phyloP scores from a whole-genome alignment of 164 flowering plant genomes.

The Pachysandra terminalis region DNA sequence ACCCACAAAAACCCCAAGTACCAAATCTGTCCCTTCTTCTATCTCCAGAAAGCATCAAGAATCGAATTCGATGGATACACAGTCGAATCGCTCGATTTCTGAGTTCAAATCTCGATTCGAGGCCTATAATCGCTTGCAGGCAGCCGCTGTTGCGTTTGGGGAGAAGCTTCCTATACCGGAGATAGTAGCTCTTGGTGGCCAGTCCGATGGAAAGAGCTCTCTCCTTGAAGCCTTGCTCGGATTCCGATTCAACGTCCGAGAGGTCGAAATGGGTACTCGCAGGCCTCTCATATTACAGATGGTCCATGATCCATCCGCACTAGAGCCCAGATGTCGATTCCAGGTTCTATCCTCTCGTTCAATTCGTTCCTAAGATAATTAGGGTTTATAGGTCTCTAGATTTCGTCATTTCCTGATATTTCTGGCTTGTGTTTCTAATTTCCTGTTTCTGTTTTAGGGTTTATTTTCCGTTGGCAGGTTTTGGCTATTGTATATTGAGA shows the following conservation, averaged over 20 bases:
- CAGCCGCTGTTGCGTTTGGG: conserved; percentile 95
- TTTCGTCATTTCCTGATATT: not conserved
- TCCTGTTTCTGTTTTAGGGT: not conserved
- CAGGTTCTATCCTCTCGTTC: conserved; percentile 49
- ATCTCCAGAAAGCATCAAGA: conserved; percentile 11
- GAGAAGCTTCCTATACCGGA: conserved; percentile 98
- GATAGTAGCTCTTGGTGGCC: conserved; percentile 95
- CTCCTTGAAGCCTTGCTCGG: conserved; percentile 95
- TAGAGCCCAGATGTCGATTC: conserved; percentile 89
- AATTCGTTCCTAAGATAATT: not conserved
- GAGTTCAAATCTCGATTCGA: conserved; percentile 67
- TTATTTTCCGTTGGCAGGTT: not conserved
- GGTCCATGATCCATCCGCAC: conserved; percentile 82
- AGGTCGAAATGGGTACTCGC: conserved; percentile 98
- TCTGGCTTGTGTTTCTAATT: not conserved
- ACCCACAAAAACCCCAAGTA: conserved; percentile 56
- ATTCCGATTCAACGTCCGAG: conserved; percentile 92
- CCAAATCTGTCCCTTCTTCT: conserved; percentile 5
- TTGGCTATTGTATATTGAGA: not conserved
- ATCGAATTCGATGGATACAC: conserved; percentile 18
- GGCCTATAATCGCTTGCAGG: conserved; percentile 93
- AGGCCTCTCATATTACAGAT: conserved; percentile 93
- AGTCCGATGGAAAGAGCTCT: conserved; percentile 98
- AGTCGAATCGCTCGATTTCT: conserved; percentile 9
- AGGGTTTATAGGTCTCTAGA: not conserved